Evolutionary conservation across 2,329 filamentous ascomycete species (phyloP).

Genomic region (Trichophyton rubrum): DNA sequence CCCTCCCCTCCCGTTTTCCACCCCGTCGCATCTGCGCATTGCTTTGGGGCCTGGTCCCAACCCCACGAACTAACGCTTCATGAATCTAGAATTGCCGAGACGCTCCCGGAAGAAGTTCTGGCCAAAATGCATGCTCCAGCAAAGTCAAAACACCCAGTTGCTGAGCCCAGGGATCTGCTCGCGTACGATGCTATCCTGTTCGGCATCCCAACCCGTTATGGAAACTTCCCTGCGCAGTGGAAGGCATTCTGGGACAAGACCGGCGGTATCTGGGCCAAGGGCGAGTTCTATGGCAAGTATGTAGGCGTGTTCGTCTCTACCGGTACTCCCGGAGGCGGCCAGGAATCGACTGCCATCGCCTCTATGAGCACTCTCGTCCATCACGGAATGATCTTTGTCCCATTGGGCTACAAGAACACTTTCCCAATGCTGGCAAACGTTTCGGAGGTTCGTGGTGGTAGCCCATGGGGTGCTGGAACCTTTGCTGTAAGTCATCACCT

Average conservation of each 20-base stretch:
- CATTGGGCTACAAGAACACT: conserved; percentile 74
- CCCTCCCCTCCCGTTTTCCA: not conserved
- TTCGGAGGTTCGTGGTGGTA: conserved; percentile 70
- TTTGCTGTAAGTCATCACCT: conserved; percentile 50
- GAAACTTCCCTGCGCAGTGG: conserved; percentile 95
- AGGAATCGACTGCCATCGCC: conserved; percentile 74
- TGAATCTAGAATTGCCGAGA: conserved; percentile 58
- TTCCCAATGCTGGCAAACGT: conserved; percentile 61
- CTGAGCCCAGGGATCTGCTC: conserved; percentile 50
- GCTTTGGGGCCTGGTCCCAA: not conserved
- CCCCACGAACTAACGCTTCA: not conserved
- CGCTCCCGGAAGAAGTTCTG: conserved; percentile 70
- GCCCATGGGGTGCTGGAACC: conserved; percentile 87
- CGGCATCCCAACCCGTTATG: conserved; percentile 90
- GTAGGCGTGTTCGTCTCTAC: conserved; percentile 85
- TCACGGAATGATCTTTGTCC: conserved; percentile 95
- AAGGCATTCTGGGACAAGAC: conserved; percentile 78
- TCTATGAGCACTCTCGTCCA: conserved; percentile 77
- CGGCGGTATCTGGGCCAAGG: conserved; percentile 68
- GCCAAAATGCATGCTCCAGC: conserved; percentile 79
- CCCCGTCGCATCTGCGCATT: not conserved
- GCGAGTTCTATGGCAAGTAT: conserved; percentile 74
- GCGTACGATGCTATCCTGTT: conserved; percentile 80
- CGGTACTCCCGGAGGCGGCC: conserved; percentile 73
- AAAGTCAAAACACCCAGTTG: conserved; percentile 56